These are phyloP conservation scores for Skeletonema menzelii DNA, from an alignment of 108 stramenopile genomes.

Conservation along the genomic window DNA sequence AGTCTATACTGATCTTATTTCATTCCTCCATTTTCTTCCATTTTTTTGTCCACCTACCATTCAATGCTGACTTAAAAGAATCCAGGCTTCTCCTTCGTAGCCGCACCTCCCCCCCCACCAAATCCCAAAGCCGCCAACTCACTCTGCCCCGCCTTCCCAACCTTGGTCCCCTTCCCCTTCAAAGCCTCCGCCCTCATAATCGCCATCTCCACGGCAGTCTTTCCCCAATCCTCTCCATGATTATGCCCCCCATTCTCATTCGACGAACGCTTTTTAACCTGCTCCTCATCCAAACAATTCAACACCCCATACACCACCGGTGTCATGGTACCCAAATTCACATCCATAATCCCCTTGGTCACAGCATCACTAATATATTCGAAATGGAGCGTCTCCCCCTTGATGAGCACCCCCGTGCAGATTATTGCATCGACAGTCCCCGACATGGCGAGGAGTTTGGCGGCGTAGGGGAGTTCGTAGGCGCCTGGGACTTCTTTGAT, in stretches of 20 bases:
- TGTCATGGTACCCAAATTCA: constrained; percentile 76
- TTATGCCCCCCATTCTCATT: constrained; percentile 79
- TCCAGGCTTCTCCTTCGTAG: constrained; percentile 38
- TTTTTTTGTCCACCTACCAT: background rate
- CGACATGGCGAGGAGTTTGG: constrained; percentile 89
- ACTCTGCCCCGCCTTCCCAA: constrained; percentile 8
- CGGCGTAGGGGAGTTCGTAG: constrained; percentile 96
- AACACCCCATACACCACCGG: constrained; percentile 94
- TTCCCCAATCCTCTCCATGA: constrained; percentile 95
- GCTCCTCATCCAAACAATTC: constrained; percentile 86
- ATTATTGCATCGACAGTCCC: constrained; percentile 97
- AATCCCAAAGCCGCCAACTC: constrained; percentile 64
- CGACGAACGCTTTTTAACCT: constrained; percentile 75
- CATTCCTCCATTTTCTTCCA: background rate
- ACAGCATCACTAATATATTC: constrained; percentile 97
- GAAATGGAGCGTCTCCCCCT: constrained; percentile 99
- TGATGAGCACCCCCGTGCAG: constrained; percentile 94
- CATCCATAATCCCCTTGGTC: constrained; percentile 93
- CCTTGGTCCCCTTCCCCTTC: constrained; percentile 40
- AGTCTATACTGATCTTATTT: no score
- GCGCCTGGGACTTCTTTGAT: constrained; percentile 95
- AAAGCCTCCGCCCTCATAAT: constrained; percentile 81
- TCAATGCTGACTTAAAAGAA: constrained; percentile 52
- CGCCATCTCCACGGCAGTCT: constrained; percentile 97
- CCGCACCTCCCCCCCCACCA: constrained; percentile 28